Percentiles rank a stretch among this genome's conserved stretches.
Conservation (phyloP, 139 green algal genomes). For the Deuterostichococcus epilithicus region DNA sequence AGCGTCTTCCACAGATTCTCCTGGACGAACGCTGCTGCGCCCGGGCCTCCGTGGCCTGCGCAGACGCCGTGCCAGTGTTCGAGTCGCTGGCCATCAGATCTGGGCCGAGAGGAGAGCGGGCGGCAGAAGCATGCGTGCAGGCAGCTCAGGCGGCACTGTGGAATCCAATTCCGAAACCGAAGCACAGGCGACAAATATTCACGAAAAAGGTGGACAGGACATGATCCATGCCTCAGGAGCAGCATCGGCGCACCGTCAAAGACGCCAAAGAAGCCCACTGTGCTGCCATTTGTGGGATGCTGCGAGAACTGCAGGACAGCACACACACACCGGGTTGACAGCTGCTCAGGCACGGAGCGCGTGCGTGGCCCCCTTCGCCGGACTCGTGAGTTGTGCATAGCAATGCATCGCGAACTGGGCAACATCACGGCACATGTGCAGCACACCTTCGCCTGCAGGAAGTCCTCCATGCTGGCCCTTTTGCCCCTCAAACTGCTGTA, state of each 20-base stretch:
- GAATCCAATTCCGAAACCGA: background rate
- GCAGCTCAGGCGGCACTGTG: too few relatives aligned
- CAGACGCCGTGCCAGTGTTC: background rate
- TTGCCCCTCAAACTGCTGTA: slow-evolving; percentile 72
- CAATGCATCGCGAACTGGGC: too few relatives aligned
- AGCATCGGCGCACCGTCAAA: slow-evolving; percentile 82
- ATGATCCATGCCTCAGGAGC: background rate
- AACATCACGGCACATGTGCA: too few relatives aligned
- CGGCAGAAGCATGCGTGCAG: background rate
- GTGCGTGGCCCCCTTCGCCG: too few relatives aligned
- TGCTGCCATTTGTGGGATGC: slow-evolving; percentile 22
- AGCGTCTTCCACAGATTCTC: slow-evolving; percentile 84
- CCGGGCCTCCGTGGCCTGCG: slow-evolving; percentile 83
- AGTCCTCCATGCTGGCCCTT: slow-evolving; percentile 79
- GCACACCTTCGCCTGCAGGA: slow-evolving; percentile 51
- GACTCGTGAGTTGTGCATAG: too few relatives aligned
- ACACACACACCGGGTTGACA: background rate
- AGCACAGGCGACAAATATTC: background rate
- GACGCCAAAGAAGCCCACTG: slow-evolving; percentile 84
- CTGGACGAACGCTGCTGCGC: slow-evolving; percentile 80
- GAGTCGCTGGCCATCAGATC: too few relatives aligned
- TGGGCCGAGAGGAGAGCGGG: too few relatives aligned
- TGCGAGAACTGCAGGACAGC: slow-evolving; percentile 16
- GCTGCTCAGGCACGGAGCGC: background rate
- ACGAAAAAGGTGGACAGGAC: too few relatives aligned